Base-by-base conservation (phyloP, 768 basidiomycete genomes). In the Clavulina sp. region DNA sequence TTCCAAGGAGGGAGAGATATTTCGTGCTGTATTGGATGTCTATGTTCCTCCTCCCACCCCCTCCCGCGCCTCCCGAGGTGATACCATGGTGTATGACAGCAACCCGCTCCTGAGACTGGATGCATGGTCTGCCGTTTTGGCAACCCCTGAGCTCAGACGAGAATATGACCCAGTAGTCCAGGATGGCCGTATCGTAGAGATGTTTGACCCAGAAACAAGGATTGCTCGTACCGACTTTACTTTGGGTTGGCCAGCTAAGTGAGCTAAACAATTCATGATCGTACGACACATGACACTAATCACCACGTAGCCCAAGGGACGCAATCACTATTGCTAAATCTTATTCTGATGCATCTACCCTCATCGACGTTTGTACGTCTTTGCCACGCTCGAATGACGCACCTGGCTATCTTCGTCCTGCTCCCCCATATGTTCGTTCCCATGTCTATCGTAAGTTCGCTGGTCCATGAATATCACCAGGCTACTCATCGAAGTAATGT, bases 211-310 rank as follows among this genome's bases (percentile, higher is more conserved):
- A 36, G 74, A 75, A 55, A 93, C 88, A 5, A 70, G 89, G 54
- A 82, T 99, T 60, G 74, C 75, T 21, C 88, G 85, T 68, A 95
- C 89, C 0, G 85, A 88, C 56, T 96, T 87, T 62, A 80, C 80
- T 4, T 66, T 99, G 6, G 93, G 93, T 1, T 99, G 93, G 93
- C 93, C 93, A 52, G 91, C 89, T 52, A 91, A 82, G 91, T 93
- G 61, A 60, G 87, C 73, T 16, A 5, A 18, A 4, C 9, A 28
- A 46, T 46, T 9, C 9, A 24, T 9, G 24, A 9, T 46, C 43
- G 13, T 13, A 46, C 26, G 43, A 21, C 36, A 13, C 13, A 9
- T 46, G 9, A 16, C 9, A 9, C 13, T 46, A 16, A 9, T 13
- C 52, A 24, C 30, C 52, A 31, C 24, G 23, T 54, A 93, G 87